A percentile compares a stretch with the other conserved stretches of the same genome.
Conservation (phyloP, 1,284 basidiomycete species). For the Fereydounia khargensis region DNA sequence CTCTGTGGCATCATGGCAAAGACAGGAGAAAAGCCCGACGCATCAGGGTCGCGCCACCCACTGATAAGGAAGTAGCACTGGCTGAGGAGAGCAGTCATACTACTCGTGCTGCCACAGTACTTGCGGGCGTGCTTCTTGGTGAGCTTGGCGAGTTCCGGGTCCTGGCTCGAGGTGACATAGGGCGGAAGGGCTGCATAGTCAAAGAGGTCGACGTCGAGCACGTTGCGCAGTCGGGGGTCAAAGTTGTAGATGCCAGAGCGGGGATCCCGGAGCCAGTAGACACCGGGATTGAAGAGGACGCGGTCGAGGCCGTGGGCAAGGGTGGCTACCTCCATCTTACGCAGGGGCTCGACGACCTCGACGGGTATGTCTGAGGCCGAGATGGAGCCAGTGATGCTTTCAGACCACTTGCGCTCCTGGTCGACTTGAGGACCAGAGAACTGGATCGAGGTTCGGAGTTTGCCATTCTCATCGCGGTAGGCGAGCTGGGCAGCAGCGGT, state of each 20-base stretch:
- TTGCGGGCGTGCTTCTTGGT: constrained; percentile 65
- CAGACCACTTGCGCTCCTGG: constrained; percentile 8
- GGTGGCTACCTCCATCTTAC: constrained; percentile 64
- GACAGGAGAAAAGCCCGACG: constrained; percentile 50
- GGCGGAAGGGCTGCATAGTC: constrained; percentile 77
- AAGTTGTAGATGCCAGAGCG: constrained; percentile 86
- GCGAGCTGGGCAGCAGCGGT: too few species aligned
- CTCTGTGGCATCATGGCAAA: constrained; percentile 67
- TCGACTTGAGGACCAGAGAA: constrained; percentile 19
- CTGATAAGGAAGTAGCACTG: constrained; percentile 75
- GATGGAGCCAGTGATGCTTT: constrained; percentile 22
- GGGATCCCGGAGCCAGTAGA: constrained; percentile 85
- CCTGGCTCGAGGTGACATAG: constrained; percentile 78
- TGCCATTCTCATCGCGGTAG: constrained; percentile 22
- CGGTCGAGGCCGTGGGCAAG: constrained; percentile 77
- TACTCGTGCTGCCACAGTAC: constrained; percentile 90
- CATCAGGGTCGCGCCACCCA: constrained; percentile 52
- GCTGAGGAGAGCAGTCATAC: constrained; percentile 75
- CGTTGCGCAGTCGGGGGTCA: constrained; percentile 67
- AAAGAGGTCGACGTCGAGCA: constrained; percentile 82
- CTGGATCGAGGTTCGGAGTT: neutral
- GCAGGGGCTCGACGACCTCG: constrained; percentile 37
- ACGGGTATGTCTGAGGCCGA: constrained; percentile 7
- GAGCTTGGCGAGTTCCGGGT: constrained; percentile 70
- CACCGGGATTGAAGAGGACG: constrained; percentile 66